Conservation (phyloP, 2,329 filamentous ascomycete genomes). For the Zalaria obscura region DNA sequence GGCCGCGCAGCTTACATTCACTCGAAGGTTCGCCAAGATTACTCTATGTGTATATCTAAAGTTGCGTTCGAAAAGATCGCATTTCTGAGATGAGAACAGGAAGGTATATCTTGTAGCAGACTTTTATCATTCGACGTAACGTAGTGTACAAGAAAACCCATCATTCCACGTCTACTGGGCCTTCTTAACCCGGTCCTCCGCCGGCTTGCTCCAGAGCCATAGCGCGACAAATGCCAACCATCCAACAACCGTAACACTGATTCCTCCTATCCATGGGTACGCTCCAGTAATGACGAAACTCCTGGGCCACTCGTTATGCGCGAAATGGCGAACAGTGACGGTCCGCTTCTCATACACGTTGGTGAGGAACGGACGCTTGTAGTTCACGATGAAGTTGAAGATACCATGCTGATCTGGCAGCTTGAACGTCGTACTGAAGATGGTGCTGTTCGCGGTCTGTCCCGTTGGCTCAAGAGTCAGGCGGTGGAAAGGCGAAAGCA, state of each 20-base stretch:
- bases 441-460: conserved; percentile 51
- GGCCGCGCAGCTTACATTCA: too few species aligned
- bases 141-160: conserved; percentile 1
- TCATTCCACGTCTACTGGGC: conserved; percentile 6
- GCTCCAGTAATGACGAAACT: conserved; percentile 81
- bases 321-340: conserved; percentile 89
- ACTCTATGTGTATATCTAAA: too few species aligned
- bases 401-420: conserved; percentile 96
- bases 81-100: too few species aligned
- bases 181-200: conserved; percentile 28
- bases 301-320: conserved; percentile 90
- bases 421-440: conserved; percentile 63
- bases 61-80: too few species aligned
- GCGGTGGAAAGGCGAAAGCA: conserved; percentile 96
- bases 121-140: conserved; percentile 3
- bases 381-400: conserved; percentile 96
- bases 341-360: conserved; percentile 87
- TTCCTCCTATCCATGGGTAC: conserved; percentile 88
- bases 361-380: conserved; percentile 86
- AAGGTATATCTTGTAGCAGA: neutral
- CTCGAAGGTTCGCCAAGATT: too few species aligned
- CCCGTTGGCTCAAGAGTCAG: conserved; percentile 50
- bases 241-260: conserved; percentile 68
- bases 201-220: conserved; percentile 68
- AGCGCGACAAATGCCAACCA: conserved; percentile 75